These are phyloP conservation scores for Stylonectria norvegica DNA, from an alignment of 2,329 filamentous ascomycete species.

Conservation along the genomic window DNA sequence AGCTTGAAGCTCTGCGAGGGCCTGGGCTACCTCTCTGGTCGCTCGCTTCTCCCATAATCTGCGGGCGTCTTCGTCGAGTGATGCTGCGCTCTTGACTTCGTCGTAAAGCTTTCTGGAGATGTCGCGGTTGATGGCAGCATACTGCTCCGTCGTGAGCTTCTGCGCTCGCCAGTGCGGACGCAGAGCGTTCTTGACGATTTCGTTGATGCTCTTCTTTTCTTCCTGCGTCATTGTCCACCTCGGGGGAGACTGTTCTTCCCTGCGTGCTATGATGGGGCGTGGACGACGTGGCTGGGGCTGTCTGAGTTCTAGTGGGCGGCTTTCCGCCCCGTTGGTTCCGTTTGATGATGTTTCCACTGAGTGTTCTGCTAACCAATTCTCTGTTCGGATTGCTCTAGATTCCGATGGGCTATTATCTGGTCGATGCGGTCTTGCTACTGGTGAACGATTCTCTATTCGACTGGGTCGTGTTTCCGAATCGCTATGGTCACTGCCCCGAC, in stretches of 20 bases:
- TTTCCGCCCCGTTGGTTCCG: conserved; percentile 23
- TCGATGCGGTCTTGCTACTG: conserved; percentile 33
- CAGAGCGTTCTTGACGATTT: conserved; percentile 78
- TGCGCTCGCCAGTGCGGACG: conserved; percentile 79
- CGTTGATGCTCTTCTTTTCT: conserved; percentile 83
- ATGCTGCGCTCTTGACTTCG: conserved; percentile 51
- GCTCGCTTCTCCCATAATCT: conserved; percentile 74
- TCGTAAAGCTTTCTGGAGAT: conserved; percentile 88
- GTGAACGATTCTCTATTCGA: conserved; percentile 23
- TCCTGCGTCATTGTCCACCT: conserved; percentile 67
- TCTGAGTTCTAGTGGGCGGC: conserved; percentile 45
- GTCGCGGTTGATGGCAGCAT: conserved; percentile 85
- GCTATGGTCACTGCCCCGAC: conserved; percentile 43
- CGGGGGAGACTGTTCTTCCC: conserved; percentile 65
- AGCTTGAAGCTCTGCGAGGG: conserved; percentile 57
- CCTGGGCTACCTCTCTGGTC: conserved; percentile 71
- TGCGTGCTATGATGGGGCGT: conserved; percentile 38
- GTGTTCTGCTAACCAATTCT: too few species aligned
- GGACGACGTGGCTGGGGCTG: conserved; percentile 51
- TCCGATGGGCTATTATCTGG: conserved; percentile 20
- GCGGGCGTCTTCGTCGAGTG: conserved; percentile 63
- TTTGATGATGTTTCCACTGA: conserved; percentile 17
- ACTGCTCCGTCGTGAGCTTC: conserved; percentile 81
- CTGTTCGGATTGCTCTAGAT: conserved; percentile 15
- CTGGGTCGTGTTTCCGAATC: conserved; percentile 40